phyloP scores from a whole-genome alignment of 1,139 yeast species.

The Cylindricascospora bacillispora region DNA sequence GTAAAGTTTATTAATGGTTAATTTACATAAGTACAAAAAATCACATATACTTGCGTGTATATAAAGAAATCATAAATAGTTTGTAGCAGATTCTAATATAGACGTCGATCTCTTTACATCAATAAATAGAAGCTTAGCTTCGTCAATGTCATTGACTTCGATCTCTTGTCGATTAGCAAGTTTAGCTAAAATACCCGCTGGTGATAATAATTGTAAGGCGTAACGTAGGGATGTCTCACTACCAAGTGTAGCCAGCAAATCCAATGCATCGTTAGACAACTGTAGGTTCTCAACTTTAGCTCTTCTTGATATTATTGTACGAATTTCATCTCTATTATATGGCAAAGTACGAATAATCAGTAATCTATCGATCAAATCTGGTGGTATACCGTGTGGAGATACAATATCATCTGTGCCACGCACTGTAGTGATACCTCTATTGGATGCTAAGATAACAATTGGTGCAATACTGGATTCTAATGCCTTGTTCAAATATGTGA shows the following conservation, averaged over 20 bases:
- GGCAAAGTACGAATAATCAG: constrained; percentile 87
- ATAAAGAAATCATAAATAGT: constrained; percentile 16
- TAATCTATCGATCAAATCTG: constrained; percentile 83
- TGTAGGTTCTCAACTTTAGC: constrained; percentile 62
- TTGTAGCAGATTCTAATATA: constrained; percentile 40
- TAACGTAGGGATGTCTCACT: constrained; percentile 72
- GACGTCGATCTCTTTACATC: constrained; percentile 81
- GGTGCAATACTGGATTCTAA: constrained; percentile 89
- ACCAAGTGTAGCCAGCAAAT: constrained; percentile 60
- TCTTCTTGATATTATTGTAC: constrained; percentile 69
- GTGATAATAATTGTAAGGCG: constrained; percentile 80
- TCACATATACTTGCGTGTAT: too few relatives aligned
- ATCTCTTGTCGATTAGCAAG: constrained; percentile 66
- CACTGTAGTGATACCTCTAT: constrained; percentile 84
- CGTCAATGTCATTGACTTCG: constrained; percentile 61
- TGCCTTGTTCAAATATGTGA: constrained; percentile 88
- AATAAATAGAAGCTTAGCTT: constrained; percentile 71
- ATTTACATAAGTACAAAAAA: too few relatives aligned
- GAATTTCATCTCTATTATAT: constrained; percentile 71
- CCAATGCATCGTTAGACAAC: constrained; percentile 54
- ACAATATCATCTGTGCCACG: constrained; percentile 82
- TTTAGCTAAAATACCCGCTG: constrained; percentile 73
- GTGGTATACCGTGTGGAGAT: constrained; percentile 95
- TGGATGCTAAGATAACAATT: constrained; percentile 86
- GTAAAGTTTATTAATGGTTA: too few relatives aligned